Conservation (phyloP, 1,139 yeast species). For the Lodderomyces orthopsilosis region DNA sequence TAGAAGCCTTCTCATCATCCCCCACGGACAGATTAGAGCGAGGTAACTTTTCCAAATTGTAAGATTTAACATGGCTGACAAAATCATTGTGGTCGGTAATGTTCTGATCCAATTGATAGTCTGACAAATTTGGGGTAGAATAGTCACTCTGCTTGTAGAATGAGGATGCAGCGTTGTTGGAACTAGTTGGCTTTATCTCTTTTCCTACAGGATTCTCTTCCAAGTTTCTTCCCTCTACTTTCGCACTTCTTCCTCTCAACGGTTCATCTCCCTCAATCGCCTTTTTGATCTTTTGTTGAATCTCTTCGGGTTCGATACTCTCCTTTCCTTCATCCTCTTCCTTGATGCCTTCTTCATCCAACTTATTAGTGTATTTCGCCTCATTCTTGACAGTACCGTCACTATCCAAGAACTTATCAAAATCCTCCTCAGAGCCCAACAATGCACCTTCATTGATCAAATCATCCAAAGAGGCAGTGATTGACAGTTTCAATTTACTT, state of each 20-base stretch:
- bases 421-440: constrained; percentile 54
- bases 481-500: constrained; percentile 19
- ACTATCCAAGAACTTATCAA: constrained; percentile 50
- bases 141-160: constrained; percentile 29
- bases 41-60: constrained; percentile 42
- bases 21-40: constrained; percentile 5
- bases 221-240: not conserved
- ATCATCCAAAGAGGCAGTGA: constrained; percentile 53
- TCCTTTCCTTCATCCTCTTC: constrained; percentile 1
- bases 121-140: constrained; percentile 49
- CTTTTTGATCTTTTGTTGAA: constrained; percentile 3
- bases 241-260: not conserved
- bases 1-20: not conserved
- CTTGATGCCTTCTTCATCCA: constrained; percentile 9
- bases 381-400: constrained; percentile 51
- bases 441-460: constrained; percentile 61
- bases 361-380: constrained; percentile 27
- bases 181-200: constrained; percentile 3
- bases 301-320: not conserved
- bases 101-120: constrained; percentile 44
- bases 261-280: constrained; percentile 3
- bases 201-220: constrained; percentile 6
- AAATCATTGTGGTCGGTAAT: constrained; percentile 39
- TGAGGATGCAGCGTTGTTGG: constrained; percentile 6
- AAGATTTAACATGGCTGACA: constrained; percentile 33